A percentile compares a stretch with the other conserved stretches of the same genome.
These are phyloP conservation scores for Trichoderma koningiopsis DNA, from an alignment of 2,329 filamentous ascomycete genomes.

Conservation along the genomic window DNA sequence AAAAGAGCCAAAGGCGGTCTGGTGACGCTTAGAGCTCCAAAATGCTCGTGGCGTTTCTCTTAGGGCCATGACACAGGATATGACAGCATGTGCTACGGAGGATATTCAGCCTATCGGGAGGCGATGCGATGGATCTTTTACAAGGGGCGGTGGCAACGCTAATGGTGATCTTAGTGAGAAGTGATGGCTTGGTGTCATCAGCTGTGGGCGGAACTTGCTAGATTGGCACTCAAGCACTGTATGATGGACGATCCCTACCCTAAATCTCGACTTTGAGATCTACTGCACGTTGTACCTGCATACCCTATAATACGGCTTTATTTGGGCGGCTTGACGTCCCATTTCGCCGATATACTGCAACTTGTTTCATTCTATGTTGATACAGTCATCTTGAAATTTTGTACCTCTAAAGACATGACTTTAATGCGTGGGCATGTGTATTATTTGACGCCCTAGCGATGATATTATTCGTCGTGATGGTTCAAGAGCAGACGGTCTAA, in stretches of 20 bases:
- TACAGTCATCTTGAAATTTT: not conserved
- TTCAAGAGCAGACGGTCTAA: too few species aligned
- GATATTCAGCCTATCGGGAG: slow-evolving; percentile 9
- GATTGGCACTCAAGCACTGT: not conserved
- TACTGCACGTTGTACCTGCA: not conserved
- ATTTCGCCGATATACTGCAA: not conserved
- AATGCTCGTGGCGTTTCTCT: not conserved
- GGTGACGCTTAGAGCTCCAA: slow-evolving; percentile 1
- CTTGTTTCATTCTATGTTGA: not conserved
- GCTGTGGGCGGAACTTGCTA: not conserved
- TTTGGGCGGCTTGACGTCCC: not conserved
- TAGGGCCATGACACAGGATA: not conserved
- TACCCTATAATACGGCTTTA: not conserved
- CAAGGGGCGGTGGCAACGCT: slow-evolving; percentile 18
- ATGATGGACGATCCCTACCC: not conserved
- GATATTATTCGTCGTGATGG: too few species aligned
- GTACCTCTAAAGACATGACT: not conserved
- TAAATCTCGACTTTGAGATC: not conserved
- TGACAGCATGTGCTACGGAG: not conserved
- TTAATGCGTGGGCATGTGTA: not conserved
- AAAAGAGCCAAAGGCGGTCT: slow-evolving; percentile 11
- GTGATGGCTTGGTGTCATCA: slow-evolving; percentile 6
- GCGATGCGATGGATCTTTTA: not conserved
- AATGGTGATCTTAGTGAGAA: slow-evolving; percentile 15
- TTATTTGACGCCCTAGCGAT: too few species aligned